phyloP scores from a whole-genome alignment of 1,284 basidiomycete species.

The Naganishia sp. region DNA sequence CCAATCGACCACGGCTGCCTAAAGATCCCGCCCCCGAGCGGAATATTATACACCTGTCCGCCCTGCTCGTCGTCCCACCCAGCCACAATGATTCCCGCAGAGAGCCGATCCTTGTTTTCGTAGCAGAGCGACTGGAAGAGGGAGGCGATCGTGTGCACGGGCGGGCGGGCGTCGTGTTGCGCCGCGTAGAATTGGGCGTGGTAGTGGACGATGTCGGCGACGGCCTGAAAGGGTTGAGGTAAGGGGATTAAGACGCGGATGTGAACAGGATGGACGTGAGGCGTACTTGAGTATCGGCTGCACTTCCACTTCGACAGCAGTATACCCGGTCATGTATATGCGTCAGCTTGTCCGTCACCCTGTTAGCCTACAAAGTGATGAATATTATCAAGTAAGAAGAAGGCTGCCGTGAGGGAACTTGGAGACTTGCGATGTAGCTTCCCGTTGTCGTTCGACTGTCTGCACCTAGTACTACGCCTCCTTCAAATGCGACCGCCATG shows the following conservation, averaged over 20 bases:
- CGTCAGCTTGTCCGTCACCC: conserved; percentile 98
- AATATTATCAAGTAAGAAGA: not conserved
- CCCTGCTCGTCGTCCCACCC: conserved; percentile 94
- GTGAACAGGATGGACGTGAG: not conserved
- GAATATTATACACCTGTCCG: conserved; percentile 96
- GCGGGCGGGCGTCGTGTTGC: conserved; percentile 64
- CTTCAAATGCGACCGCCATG: conserved; percentile 97
- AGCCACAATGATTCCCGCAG: conserved; percentile 95
- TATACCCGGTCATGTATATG: conserved; percentile 97
- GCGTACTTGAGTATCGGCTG: conserved; percentile 80
- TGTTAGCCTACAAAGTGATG: conserved; percentile 65
- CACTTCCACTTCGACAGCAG: conserved; percentile 97
- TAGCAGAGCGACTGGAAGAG: conserved; percentile 91
- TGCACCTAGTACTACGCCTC: conserved; percentile 93
- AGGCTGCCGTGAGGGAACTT: not conserved
- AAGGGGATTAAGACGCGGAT: not conserved
- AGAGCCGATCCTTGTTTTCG: conserved; percentile 84
- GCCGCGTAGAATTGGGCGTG: conserved; percentile 78
- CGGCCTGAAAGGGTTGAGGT: conserved; percentile 59
- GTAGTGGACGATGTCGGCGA: conserved; percentile 91
- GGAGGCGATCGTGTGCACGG: conserved; percentile 79
- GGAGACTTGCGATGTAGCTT: conserved; percentile 75
- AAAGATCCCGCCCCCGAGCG: conserved; percentile 89
- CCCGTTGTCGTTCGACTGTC: conserved; percentile 97
- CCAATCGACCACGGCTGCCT: conserved; percentile 96